phyloP scores from a whole-genome alignment of 2,329 filamentous ascomycete genomes.

The Beauveria pseudobassiana region DNA sequence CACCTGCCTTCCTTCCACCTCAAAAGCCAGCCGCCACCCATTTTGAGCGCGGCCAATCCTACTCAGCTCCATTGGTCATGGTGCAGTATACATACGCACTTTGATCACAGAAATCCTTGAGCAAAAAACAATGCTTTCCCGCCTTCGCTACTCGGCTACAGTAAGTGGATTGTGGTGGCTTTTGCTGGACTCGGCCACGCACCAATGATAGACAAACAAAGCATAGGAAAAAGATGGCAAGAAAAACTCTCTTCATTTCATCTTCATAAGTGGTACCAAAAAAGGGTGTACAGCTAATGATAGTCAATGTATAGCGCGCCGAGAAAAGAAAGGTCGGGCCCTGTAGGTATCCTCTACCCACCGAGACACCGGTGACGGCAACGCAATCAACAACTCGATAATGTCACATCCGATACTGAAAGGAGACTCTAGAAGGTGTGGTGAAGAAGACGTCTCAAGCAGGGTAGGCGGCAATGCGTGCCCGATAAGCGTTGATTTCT shows the following conservation, averaged over 20 bases:
- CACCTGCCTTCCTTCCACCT: neutral
- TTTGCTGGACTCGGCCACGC: neutral
- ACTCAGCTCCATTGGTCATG: too few species aligned
- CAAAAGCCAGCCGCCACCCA: neutral
- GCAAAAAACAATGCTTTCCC: neutral
- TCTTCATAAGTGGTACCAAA: constrained; percentile 7
- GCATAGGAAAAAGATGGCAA: neutral
- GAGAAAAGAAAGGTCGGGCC: neutral
- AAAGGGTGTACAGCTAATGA: constrained; percentile 6
- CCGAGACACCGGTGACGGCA: neutral
- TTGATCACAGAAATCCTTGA: neutral
- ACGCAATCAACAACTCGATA: neutral
- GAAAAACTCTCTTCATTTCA: neutral
- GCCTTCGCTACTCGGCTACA: neutral
- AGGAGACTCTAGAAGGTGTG: constrained; percentile 24
- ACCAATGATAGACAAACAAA: neutral
- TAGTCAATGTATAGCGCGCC: neutral
- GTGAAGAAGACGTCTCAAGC: constrained; percentile 31
- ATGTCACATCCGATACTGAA: neutral
- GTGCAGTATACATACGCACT: neutral
- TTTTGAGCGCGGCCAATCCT: too few species aligned
- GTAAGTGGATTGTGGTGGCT: neutral
- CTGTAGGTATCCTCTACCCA: neutral
- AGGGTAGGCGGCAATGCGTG: constrained; percentile 39
- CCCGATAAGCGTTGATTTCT: constrained; percentile 46